A percentile compares a stretch with the other conserved stretches of the same genome.
Evolutionary conservation across 345 rosid genomes (phyloP).

Genomic region (Pistacia atlantica): DNA sequence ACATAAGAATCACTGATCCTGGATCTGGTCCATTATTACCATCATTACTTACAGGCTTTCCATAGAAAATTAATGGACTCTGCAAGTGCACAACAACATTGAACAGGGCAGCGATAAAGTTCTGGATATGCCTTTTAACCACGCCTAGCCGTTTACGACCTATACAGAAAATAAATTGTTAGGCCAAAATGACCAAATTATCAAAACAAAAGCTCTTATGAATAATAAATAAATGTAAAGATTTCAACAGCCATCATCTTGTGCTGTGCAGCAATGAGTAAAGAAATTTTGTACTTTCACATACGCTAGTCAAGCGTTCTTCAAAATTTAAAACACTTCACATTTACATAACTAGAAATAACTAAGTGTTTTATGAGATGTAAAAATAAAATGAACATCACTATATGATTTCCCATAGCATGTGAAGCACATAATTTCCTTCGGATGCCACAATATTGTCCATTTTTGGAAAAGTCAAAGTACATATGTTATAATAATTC

Average conservation of each 20-base stretch:
- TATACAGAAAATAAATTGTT: slow-evolving; percentile 41
- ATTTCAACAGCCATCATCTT: not conserved
- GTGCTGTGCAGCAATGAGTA: not conserved
- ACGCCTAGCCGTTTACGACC: slow-evolving; percentile 64
- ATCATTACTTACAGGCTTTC: slow-evolving; percentile 25
- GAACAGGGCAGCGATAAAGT: slow-evolving; percentile 68
- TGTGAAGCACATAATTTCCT: not conserved
- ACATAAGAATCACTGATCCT: slow-evolving; percentile 87
- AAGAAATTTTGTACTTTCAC: not conserved
- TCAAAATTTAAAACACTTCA: slow-evolving; percentile 1
- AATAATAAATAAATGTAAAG: not conserved
- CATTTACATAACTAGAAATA: not conserved
- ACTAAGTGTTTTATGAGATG: not conserved
- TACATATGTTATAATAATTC: not conserved
- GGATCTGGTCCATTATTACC: slow-evolving; percentile 59
- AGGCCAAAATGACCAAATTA: slow-evolving; percentile 21
- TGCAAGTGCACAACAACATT: slow-evolving; percentile 76
- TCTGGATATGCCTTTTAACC: slow-evolving; percentile 66
- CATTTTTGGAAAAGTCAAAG: not conserved
- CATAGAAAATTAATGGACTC: slow-evolving; percentile 62
- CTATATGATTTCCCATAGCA: not conserved
- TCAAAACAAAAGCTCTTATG: not conserved
- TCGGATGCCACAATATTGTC: not conserved
- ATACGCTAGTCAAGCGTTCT: not conserved
- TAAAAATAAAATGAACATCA: slow-evolving; percentile 2